Base-by-base conservation (phyloP, 2,329 filamentous ascomycete species). In the Fusarium irregulare region DNA sequence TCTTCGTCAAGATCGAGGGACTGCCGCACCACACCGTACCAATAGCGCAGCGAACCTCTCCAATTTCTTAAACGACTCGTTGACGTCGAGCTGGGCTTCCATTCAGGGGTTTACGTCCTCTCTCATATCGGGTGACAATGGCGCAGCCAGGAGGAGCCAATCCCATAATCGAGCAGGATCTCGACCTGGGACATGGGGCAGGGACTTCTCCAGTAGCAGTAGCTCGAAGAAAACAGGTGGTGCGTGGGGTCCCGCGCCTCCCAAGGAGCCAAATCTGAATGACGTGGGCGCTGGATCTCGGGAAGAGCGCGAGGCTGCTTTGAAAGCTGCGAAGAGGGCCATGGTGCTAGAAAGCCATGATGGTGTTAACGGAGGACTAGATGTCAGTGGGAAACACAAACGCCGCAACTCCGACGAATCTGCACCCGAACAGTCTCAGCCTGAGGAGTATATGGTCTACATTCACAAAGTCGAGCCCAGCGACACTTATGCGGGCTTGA, bases 401-500 rank as follows among this genome's bases (percentile, higher is more conserved):
- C 86, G 89, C 72, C 85, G 91, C 70, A 90, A 86, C 50, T 93
- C 91, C 7, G 90, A 93, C 73, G 91, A 93, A 55, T 75, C 81
- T n/a, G 59, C 78, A 28, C 71, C 78, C 30, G 68, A 77, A 12
- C 87, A 90, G 53, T 85, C 89, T 34, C 89, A 91, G 34, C 85
- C 89, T 51, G 86, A 89, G 72, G 92, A 97, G 72, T 92, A 93
- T 23, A 82, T 98, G 68, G 94, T 95, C 20, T 99, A 98, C 79
- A 85, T 98, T 54, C 96, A 99, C 80, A 90, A 92, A 74, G 93
- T 98, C 20, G 87, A 91, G 73, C 88, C 91, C 16, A 88, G 88
- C 46, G 96, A 99, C 80, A 98, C 94, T 3, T 90, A 98, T 73
- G 94, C 94, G 2, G 95, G 96, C 4, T 90, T 99, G 53, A 92